These are phyloP conservation scores for Geranium rotundifolium DNA, from an alignment of 345 rosid species.

Conservation along the genomic window DNA sequence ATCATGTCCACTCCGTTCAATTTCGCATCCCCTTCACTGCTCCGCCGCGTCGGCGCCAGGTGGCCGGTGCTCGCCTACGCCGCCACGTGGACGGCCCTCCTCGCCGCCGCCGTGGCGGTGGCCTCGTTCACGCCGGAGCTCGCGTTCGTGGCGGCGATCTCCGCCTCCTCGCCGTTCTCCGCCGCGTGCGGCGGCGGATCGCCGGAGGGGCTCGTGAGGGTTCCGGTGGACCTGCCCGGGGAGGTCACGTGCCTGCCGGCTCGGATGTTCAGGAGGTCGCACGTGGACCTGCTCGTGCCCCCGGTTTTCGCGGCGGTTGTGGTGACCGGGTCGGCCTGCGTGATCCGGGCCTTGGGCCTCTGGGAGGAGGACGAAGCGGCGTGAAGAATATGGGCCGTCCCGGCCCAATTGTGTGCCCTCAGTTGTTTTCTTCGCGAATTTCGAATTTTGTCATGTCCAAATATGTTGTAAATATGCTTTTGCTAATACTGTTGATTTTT, in stretches of 20 bases:
- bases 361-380: constrained; percentile 36
- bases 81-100: constrained; percentile 23
- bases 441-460: too few relatives aligned
- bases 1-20: constrained; percentile 10
- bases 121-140: constrained; percentile 22
- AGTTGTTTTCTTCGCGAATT: too few relatives aligned
- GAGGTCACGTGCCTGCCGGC: constrained; percentile 23
- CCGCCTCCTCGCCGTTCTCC: constrained; percentile 14
- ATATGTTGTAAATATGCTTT: too few relatives aligned
- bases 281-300: constrained; percentile 28
- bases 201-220: constrained; percentile 16
- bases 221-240: constrained; percentile 25
- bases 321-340: constrained; percentile 24
- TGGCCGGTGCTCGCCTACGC: constrained; percentile 13
- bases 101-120: constrained; percentile 16
- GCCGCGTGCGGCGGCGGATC: constrained; percentile 10
- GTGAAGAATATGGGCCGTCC: constrained; percentile 2
- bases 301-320: constrained; percentile 22
- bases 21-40: constrained; percentile 13
- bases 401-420: constrained; percentile 3
- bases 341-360: constrained; percentile 33
- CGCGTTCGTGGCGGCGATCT: constrained; percentile 27
- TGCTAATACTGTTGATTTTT: too few relatives aligned
- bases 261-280: constrained; percentile 20
- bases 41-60: constrained; percentile 24